These are phyloP conservation scores for Chrysosporium keratinophilum DNA, from an alignment of 2,329 filamentous ascomycete genomes.

Conservation along the genomic window DNA sequence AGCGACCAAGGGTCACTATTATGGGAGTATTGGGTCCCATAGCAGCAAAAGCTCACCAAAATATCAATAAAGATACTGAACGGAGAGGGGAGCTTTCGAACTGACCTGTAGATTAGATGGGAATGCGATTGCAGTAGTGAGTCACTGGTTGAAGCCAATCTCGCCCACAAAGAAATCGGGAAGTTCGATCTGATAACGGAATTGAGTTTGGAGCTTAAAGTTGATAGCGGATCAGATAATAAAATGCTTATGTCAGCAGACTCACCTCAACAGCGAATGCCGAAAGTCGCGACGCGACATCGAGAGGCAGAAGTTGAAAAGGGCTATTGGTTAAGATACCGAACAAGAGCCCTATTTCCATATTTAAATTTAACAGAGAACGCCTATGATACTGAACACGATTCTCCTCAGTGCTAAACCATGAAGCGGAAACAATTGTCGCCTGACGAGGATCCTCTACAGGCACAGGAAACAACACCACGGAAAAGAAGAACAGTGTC, in stretches of 20 bases:
- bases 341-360: no score
- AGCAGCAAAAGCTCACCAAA: neutral
- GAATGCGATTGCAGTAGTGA: neutral
- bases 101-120: neutral
- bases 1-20: neutral
- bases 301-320: no score
- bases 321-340: no score
- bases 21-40: constrained; percentile 7
- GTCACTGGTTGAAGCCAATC: neutral
- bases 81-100: neutral
- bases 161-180: neutral
- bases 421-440: constrained; percentile 37
- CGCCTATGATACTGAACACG: neutral
- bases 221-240: constrained; percentile 1
- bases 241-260: neutral
- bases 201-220: constrained; percentile 1
- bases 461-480: constrained; percentile 27
- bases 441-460: constrained; percentile 26
- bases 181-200: constrained; percentile 5
- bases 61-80: neutral
- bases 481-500: constrained; percentile 28
- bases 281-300: no score
- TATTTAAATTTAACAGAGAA: no score
- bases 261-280: no score
- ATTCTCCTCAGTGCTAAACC: neutral